Evolutionary conservation across 192 early-diverging fungal genomes (phyloP), one percentile per base, ranked within the genome.

Genomic region (Backusella psychrophila): DNA sequence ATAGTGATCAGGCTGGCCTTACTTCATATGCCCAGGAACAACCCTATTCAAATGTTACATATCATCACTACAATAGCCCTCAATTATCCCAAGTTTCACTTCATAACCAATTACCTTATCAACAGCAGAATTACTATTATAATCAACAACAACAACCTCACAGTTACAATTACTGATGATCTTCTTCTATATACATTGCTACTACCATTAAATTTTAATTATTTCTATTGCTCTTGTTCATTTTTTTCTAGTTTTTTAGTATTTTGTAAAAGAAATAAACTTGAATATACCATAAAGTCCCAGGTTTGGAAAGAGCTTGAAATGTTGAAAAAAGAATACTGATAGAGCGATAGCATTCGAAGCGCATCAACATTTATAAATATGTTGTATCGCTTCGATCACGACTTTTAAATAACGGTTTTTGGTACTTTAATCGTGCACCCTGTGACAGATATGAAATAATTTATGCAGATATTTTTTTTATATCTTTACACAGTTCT

Each of bases 1-100:
- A 38, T 12, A 78, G 77, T 63, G 77, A 78, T 70, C 74, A 66
- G 23, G 29, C 36, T 5, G 74, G 42, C 3, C 63, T 75, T 36
- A 67, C 65, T 1, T 44, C 23, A 12, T 19, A 75, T 31, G 74
- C 74, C 19, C 74, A 75, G 41, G 23, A 23, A 11, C 74, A 75
- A 29, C 74, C 74, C 29, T 67, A 65, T 29, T 44, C 74, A 49
- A 49, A 49, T 49, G 46, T 49, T 15, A 36, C 21, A 49, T 72
- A 72, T 53, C 17, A 66, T 6, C 29, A 74, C 41, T 39, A 39
- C 41, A 74, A 65, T 19, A n/a, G 29, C 35, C 53, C 23, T 11
- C 72, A 63, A 68, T 3, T 38, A 36, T 36, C 66, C 15, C 35
- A 68, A 36, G 66, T 35, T n/a, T n/a, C 66, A 15, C 31, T 19